A percentile compares a stretch with the other conserved stretches of the same genome.
These are phyloP conservation scores for Coemansia pectinata DNA, from an alignment of 192 early-diverging fungal species.

Conservation along the genomic window DNA sequence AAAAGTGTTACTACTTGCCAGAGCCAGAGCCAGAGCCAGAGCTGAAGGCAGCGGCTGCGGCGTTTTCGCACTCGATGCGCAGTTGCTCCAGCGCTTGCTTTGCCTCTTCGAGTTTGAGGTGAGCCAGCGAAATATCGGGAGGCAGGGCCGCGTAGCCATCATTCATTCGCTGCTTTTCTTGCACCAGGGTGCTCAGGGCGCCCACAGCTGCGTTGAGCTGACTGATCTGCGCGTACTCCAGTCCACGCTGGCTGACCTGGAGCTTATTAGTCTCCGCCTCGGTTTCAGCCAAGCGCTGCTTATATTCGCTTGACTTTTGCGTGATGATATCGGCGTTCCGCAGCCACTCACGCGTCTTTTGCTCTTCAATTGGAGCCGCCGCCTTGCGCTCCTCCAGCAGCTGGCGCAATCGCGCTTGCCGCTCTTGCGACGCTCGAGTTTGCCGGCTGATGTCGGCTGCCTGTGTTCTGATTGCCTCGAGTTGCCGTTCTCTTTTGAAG, in stretches of 20 bases:
- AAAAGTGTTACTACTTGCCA: not conserved
- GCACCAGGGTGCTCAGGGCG: slow-evolving; percentile 8
- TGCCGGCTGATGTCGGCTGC: not conserved
- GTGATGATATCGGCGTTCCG: slow-evolving; percentile 39
- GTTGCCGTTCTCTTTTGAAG: slow-evolving; percentile 13
- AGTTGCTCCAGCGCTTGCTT: slow-evolving; percentile 29
- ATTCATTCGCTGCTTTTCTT: slow-evolving; percentile 15
- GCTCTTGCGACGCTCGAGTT: slow-evolving; percentile 21
- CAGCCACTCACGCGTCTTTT: slow-evolving; percentile 52
- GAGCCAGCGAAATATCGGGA: slow-evolving; percentile 41
- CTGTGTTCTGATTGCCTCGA: slow-evolving; percentile 6
- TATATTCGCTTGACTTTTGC: slow-evolving; percentile 44
- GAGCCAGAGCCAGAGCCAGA: not conserved
- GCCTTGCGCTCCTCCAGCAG: slow-evolving; percentile 18
- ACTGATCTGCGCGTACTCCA: slow-evolving; percentile 33
- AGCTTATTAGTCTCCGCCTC: not conserved
- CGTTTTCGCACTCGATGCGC: slow-evolving; percentile 36
- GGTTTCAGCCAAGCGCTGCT: slow-evolving; percentile 19
- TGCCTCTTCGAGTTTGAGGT: slow-evolving; percentile 44
- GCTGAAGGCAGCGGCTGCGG: slow-evolving; percentile 33
- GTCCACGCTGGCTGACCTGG: slow-evolving; percentile 2
- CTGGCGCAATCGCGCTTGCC: slow-evolving; percentile 17
- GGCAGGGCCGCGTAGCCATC: slow-evolving; percentile 39
- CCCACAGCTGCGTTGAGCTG: slow-evolving; percentile 13
- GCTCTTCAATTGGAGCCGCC: slow-evolving; percentile 34